Evolutionary conservation across 169 alveolate genomes (phyloP).

Genomic region (Fabrea salina): DNA sequence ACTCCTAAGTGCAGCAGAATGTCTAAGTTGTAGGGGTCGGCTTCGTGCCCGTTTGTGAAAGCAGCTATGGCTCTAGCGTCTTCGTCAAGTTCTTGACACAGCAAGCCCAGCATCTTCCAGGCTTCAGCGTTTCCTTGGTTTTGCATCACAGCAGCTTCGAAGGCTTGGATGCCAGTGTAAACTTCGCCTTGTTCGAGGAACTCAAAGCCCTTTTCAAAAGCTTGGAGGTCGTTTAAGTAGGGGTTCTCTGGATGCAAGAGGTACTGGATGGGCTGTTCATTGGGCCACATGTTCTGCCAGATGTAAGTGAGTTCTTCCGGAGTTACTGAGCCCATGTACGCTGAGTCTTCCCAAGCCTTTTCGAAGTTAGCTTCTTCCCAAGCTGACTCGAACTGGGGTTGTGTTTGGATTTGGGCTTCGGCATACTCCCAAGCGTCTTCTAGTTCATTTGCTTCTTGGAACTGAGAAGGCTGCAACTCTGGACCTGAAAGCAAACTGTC

Average conservation of each 20-base stretch:
- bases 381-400: too few relatives aligned
- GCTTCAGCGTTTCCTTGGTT: constrained; percentile 75
- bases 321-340: too few relatives aligned
- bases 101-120: constrained; percentile 84
- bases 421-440: too few relatives aligned
- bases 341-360: too few relatives aligned
- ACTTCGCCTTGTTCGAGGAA: constrained; percentile 68
- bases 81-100: constrained; percentile 79
- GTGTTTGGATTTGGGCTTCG: too few relatives aligned
- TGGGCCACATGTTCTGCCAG: constrained; percentile 28
- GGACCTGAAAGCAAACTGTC: too few relatives aligned
- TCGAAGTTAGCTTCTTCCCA: too few relatives aligned
- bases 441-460: too few relatives aligned
- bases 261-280: constrained; percentile 26
- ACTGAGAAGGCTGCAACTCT: too few relatives aligned
- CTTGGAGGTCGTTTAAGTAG: constrained; percentile 40
- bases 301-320: neutral
- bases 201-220: constrained; percentile 60
- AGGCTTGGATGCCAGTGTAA: constrained; percentile 75
- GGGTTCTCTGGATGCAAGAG: constrained; percentile 48
- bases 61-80: constrained; percentile 68
- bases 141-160: constrained; percentile 78
- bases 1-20: constrained; percentile 79
- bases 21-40: constrained; percentile 69
- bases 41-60: constrained; percentile 68